Base-by-base conservation (phyloP, 305 asterid species). In the Solanum hybrid region DNA sequence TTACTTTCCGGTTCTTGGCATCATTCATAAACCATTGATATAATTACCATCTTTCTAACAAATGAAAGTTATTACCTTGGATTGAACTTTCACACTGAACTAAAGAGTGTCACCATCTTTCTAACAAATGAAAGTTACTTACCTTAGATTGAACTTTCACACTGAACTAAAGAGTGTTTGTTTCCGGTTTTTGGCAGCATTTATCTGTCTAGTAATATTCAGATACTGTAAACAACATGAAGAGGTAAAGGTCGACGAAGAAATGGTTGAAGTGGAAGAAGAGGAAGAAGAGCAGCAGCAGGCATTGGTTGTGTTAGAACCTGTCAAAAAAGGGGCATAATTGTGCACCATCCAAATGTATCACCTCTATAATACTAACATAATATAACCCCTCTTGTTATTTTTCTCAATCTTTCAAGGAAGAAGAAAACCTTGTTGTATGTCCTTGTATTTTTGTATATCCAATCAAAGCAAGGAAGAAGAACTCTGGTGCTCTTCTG, bases 181-280 rank as follows among this genome's bases (percentile, higher is more conserved):
- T 76, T 42, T 19, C 29, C 1, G 12, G 19, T 27, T 60, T 86
- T 91, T 86, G 93, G 96, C 97, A 97, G 99, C 94, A 88, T 96
- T 97, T 91, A 86, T 97, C 92, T 93, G 95, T 77, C 93, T 96
- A 19, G 99, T 96, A 90, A 89, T 95, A 90, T 90, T 95, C 24
- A 93, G 95, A 93, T 97, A 94, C 88, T 92, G 91, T 78, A 92
- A 93, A 89, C 97, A 95, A 81, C 90, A 91, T 24, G 78, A 90
- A 19, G 93, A 82, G 88, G 93, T 51, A 56, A 88, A 7, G 32
- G 85, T 72, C 17, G 94, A 82, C 27, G 96, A 90, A 24, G 93
- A 56, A 29, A 78, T 51, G 37, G 91, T n/a, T 8, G 92, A n/a
- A 87, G 89, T 31, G 27, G 90, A 89, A 24, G 24, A 45, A 80